Evolutionary conservation across 805 yeast species (phyloP).

Genomic region (Teunomyces panamensis): DNA sequence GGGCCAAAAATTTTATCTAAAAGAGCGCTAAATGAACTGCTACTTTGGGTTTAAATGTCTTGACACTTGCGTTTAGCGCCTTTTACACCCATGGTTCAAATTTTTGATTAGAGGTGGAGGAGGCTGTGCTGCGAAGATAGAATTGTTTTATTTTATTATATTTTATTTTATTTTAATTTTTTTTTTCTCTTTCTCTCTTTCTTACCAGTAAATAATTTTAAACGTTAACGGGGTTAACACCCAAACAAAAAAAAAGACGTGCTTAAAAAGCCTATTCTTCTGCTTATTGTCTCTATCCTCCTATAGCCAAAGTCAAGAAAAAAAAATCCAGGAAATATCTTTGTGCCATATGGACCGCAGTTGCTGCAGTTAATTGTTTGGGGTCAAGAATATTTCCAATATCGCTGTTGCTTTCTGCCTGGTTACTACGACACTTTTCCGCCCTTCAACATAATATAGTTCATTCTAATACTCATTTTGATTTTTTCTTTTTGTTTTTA

Average conservation of each 20-base stretch:
- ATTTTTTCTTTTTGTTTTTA: too few relatives aligned
- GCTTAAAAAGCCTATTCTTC: background rate
- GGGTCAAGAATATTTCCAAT: background rate
- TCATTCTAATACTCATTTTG: too few relatives aligned
- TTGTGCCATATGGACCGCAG: background rate
- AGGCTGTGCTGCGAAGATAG: slow-evolving; percentile 3
- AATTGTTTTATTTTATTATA: background rate
- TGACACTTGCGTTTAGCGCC: background rate
- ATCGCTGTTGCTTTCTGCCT: background rate
- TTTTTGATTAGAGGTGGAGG: background rate
- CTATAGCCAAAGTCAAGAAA: background rate
- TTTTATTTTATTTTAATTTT: background rate
- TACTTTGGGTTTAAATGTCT: background rate
- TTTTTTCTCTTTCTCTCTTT: background rate
- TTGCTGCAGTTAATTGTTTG: background rate
- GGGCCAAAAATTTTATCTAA: background rate
- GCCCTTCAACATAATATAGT: too few relatives aligned
- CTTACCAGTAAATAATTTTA: too few relatives aligned
- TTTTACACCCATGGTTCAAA: background rate
- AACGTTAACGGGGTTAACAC: background rate
- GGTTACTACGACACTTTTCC: too few relatives aligned
- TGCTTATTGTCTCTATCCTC: background rate
- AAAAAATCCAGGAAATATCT: background rate
- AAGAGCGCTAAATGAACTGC: background rate
- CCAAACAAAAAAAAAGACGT: background rate